Conservation (phyloP, 148 eudicot species). For the Amaranthus palmeri region DNA sequence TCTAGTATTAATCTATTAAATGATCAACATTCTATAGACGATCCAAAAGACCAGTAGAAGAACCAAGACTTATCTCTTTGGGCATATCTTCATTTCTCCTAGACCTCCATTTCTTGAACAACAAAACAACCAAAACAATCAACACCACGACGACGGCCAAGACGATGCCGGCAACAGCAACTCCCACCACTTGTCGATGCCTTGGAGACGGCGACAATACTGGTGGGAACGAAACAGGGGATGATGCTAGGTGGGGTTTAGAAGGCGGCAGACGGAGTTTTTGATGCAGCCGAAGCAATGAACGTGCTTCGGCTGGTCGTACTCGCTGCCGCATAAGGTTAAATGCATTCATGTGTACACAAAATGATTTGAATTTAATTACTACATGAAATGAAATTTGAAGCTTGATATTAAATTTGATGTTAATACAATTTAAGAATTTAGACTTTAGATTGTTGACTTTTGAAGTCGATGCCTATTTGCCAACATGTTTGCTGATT, state of each 20-base stretch:
- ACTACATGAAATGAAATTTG: too few species aligned
- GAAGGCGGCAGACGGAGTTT: neutral
- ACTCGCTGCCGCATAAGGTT: neutral
- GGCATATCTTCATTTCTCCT: neutral
- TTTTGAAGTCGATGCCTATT: too few species aligned
- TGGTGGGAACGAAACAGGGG: neutral
- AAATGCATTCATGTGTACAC: too few species aligned
- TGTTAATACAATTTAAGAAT: too few species aligned
- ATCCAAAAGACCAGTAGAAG: slow-evolving; percentile 6
- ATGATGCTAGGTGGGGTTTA: neutral
- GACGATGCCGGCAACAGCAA: neutral
- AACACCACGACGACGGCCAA: neutral
- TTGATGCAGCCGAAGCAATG: neutral
- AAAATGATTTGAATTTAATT: too few species aligned
- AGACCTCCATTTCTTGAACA: slow-evolving; percentile 1
- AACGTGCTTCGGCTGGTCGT: neutral
- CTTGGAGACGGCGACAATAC: neutral
- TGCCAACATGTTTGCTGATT: too few species aligned
- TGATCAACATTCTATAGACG: too few species aligned
- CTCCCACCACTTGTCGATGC: neutral
- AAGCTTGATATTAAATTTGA: too few species aligned
- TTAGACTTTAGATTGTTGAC: too few species aligned
- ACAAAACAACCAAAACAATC: neutral
- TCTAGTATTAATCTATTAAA: too few species aligned
- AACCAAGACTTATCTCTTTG: neutral